These are phyloP conservation scores for Penicillium cosmopolitanum DNA, from an alignment of 495 filamentous ascomycete species.

Conservation along the genomic window DNA sequence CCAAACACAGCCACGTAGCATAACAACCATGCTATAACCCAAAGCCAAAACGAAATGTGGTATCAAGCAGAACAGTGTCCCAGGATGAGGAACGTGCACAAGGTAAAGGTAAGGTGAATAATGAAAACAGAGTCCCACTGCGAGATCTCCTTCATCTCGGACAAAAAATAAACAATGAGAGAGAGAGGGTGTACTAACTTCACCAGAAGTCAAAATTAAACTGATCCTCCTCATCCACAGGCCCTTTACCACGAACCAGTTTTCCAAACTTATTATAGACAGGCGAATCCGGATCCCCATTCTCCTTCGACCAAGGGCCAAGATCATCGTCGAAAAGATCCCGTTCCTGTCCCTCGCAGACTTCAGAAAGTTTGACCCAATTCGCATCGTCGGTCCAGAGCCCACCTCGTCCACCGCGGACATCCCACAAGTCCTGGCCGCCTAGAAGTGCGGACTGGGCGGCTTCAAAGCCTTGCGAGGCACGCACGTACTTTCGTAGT, in stretches of 20 bases:
- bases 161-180: not conserved
- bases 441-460: constrained; percentile 50
- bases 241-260: constrained; percentile 44
- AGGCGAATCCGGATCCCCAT: constrained; percentile 64
- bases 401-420: constrained; percentile 59
- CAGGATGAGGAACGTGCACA: not conserved
- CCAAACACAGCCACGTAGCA: not conserved
- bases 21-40: constrained; percentile 1
- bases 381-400: constrained; percentile 59
- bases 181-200: not conserved
- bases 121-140: not conserved
- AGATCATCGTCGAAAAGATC: constrained; percentile 53
- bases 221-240: constrained; percentile 6
- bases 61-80: not conserved
- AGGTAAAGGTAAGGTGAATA: not conserved
- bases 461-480: constrained; percentile 44
- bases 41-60: constrained; percentile 1
- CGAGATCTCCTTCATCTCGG: not conserved
- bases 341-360: constrained; percentile 55
- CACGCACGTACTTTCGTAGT: constrained; percentile 53
- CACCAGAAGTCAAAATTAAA: constrained; percentile 1
- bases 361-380: constrained; percentile 58
- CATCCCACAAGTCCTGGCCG: constrained; percentile 57
- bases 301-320: constrained; percentile 58
- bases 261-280: constrained; percentile 49